Base-by-base conservation (phyloP, 108 stramenopile species). In the Nitzschia sp. region DNA sequence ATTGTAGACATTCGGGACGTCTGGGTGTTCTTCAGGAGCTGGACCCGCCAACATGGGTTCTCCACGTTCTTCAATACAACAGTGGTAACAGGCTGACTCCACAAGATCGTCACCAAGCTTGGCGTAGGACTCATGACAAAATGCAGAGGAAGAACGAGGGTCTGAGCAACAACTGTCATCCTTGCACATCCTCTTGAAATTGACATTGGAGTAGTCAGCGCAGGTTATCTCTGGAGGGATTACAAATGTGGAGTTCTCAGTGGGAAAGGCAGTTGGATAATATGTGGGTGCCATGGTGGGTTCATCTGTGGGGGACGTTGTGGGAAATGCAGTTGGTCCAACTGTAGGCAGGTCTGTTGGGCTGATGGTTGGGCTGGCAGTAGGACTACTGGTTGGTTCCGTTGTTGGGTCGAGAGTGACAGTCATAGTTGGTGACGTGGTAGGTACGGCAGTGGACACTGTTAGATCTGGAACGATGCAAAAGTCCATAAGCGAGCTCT, bases 131-230 rank as follows among this genome's bases (percentile, higher is more conserved):
- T 67, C 46, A 26, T 72, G 67, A 55, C 82, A 83, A 46, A 58
- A 79, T 12, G 57, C 60, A 21, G 68, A 53, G 5, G 34, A 19
- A 6, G 77, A 78, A 41, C 76, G 11, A 15, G 74, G 74, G 44
- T 44, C 63, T n/a, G 65, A 15, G 41, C 82, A 83, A 46, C 82
- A 83, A 61, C 71, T 68, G 50, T 69, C 64, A n/a, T 46, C 29
- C n/a, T 79, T 75, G 60, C 73, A 75, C 52, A 75, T 61, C 2
- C 73, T 50, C 7, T 61, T 20, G 46, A 75, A 43, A 37, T 68
- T 75, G 10, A 68, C 67, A 39, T 60, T 51, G 2, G 2, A 25
- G 53, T 68, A 68, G 3, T n/a, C 42, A 14, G 12, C 0, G 55
- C 71, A 72, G 19, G 50, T 51, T 29, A 72, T 26, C 8, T 22